Evolutionary conservation across 2,329 filamentous ascomycete genomes (phyloP).

Genomic region (Aspergillus puulaauensis): DNA sequence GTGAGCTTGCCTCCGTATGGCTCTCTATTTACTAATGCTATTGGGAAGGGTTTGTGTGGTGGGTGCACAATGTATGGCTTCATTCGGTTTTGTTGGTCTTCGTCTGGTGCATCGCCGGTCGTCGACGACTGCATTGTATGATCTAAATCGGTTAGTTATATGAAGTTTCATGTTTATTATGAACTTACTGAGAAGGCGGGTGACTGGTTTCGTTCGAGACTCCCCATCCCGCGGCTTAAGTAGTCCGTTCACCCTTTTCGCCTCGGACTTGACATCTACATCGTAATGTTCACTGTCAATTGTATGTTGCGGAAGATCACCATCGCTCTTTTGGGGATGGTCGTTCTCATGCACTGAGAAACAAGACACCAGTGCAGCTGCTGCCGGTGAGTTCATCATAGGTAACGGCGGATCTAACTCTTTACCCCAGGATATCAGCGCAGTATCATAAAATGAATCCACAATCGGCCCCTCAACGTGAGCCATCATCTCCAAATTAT

Average conservation of each 20-base stretch:
- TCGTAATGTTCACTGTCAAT: constrained; percentile 65
- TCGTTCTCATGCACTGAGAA: constrained; percentile 12
- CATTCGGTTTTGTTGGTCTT: constrained; percentile 56
- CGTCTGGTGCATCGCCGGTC: constrained; percentile 55
- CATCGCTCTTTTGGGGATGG: constrained; percentile 12
- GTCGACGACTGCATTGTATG: constrained; percentile 56
- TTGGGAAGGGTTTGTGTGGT: constrained; percentile 60
- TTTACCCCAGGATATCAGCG: constrained; percentile 70
- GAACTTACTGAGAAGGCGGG: constrained; percentile 59
- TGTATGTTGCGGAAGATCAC: constrained; percentile 55
- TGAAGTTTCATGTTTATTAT: neutral
- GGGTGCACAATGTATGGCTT: constrained; percentile 63
- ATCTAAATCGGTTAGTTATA: constrained; percentile 33
- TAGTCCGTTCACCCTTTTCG: constrained; percentile 59
- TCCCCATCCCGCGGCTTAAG: constrained; percentile 54
- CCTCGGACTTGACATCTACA: constrained; percentile 58
- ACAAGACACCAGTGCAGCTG: constrained; percentile 23
- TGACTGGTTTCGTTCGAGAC: constrained; percentile 58
- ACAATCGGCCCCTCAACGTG: constrained; percentile 76
- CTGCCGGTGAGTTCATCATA: constrained; percentile 52
- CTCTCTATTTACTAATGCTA: constrained; percentile 68
- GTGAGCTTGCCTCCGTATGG: constrained; percentile 56
- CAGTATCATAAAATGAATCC: constrained; percentile 72
- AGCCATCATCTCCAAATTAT: constrained; percentile 78
- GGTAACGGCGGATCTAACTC: constrained; percentile 61